A percentile compares a stretch with the other conserved stretches of the same genome.
These are phyloP conservation scores for Mycothermus thermophilus DNA, from an alignment of 495 filamentous ascomycete species.

Conservation along the genomic window DNA sequence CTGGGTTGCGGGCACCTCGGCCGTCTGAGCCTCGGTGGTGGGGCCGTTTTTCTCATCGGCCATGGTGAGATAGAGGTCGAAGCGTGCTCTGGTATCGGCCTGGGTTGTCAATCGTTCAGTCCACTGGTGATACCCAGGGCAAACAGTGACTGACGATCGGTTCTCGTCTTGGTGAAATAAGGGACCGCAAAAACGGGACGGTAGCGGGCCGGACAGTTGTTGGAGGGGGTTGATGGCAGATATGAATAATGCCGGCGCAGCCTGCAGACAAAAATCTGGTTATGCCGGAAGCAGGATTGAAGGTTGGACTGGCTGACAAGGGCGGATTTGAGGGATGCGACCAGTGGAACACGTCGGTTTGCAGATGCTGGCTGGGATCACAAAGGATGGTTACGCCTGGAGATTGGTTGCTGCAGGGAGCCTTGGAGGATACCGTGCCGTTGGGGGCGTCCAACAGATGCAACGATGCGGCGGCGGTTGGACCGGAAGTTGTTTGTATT, in stretches of 20 bases:
- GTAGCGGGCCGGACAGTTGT: too few relatives aligned
- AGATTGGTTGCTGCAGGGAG: slow-evolving; percentile 1
- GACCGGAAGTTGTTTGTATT: slow-evolving; percentile 2
- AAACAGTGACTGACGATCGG: too few relatives aligned
- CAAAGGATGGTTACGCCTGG: not conserved
- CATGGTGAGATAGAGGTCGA: slow-evolving; percentile 2
- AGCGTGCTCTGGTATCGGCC: too few relatives aligned
- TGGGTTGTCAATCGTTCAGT: too few relatives aligned
- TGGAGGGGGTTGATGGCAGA: too few relatives aligned
- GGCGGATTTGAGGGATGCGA: not conserved
- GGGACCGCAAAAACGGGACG: too few relatives aligned
- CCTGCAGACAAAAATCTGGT: too few relatives aligned
- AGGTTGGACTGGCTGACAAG: slow-evolving; percentile 1
- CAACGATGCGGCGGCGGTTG: slow-evolving; percentile 5
- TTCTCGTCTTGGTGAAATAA: too few relatives aligned
- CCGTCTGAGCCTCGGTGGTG: not conserved
- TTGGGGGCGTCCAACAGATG: slow-evolving; percentile 3
- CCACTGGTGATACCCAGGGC: too few relatives aligned
- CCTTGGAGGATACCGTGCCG: slow-evolving; percentile 1
- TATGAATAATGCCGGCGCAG: too few relatives aligned
- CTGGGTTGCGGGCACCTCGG: slow-evolving; percentile 1
- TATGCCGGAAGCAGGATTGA: too few relatives aligned
- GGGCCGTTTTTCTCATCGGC: slow-evolving; percentile 7
- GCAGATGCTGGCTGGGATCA: not conserved
- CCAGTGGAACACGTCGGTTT: not conserved